Evolutionary conservation across 129 eudicot species (phyloP), one percentile per base, ranked within the genome.

Genomic region (Flaveria ramosissima): DNA sequence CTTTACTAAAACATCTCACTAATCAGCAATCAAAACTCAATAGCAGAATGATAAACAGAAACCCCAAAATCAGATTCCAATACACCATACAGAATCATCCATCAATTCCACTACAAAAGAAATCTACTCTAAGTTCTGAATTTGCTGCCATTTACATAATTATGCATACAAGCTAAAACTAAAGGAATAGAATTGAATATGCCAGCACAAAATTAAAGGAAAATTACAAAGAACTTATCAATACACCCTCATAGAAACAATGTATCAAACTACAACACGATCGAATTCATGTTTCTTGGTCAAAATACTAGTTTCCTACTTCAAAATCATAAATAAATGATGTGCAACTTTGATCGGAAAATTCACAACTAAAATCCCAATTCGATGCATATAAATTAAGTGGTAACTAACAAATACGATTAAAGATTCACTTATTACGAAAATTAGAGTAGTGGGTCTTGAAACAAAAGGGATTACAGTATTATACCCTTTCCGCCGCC

Each of bases 401-500:
- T 7, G 20, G 70, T 78, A 3, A 43, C n/a, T 26, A 14, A 24
- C 70, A 16, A 8, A 30, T 51, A 30, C 19, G 51, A 30, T 21
- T 76, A 23, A 48, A 48, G 21, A 50, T 59, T 21, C 2, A 21
- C 16, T 21, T 23, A 1, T 9, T 23, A 9, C 4, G 9, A 60
- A 23, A 60, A 60, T 60, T 3, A 24, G 6, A 63, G 20, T 21
- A 26, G 71, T 51, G 14, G 48, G 27, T 20, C 27, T 21, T 23
- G 41, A 5, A 36, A 36, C 9, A 12, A 68, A 46, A 26, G 16
- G 55, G 27, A 15, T 7, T 1, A 30, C 17, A 36, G 13, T 8
- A 45, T 30, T 51, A 27, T 87, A 92, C 98, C 98, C 74, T 82
- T 86, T 47, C 96, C 95, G 81, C 98, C 98, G 68, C 98, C 98